phyloP scores from a whole-genome alignment of 139 green algal genomes.

The Eudorina sp. region DNA sequence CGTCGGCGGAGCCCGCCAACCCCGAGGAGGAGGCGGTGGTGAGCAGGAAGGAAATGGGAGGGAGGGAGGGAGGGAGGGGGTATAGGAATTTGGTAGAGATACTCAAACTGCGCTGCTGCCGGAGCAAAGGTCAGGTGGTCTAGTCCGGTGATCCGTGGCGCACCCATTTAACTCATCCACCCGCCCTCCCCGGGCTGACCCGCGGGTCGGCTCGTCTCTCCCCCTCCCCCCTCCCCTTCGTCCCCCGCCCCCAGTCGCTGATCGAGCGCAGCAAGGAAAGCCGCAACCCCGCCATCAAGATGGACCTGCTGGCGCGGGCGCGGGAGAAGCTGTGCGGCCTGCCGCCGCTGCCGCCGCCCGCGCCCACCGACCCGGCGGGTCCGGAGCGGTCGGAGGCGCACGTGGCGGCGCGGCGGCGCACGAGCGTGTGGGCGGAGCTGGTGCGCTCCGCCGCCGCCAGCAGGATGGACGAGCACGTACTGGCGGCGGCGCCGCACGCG shows the following conservation, averaged over 20 bases:
- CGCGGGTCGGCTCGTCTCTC: not conserved
- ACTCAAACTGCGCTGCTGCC: too few species aligned
- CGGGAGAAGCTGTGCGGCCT: constrained; percentile 62
- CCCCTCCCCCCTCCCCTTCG: not conserved
- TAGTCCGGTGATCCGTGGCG: too few species aligned
- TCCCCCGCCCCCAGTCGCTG: constrained; percentile 43
- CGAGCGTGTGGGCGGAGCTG: constrained; percentile 56
- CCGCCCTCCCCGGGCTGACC: not conserved
- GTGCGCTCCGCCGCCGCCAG: constrained; percentile 51
- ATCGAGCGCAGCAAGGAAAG: constrained; percentile 73
- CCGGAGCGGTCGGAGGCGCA: constrained; percentile 18
- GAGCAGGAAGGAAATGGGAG: too few species aligned
- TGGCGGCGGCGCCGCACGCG: constrained; percentile 57
- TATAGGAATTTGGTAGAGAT: too few species aligned
- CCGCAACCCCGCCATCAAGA: constrained; percentile 62
- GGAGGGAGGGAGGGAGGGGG: too few species aligned
- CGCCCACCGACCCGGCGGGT: not conserved
- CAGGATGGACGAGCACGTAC: constrained; percentile 58
- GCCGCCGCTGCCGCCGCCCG: constrained; percentile 46
- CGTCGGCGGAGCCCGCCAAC: constrained; percentile 47
- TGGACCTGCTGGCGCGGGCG: constrained; percentile 67
- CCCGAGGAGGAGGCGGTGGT: constrained; percentile 66
- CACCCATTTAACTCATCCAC: too few species aligned
- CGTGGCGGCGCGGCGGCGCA: constrained; percentile 46
- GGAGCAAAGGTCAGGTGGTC: too few species aligned